Evolutionary conservation across 148 eudicot species (phyloP), one percentile per base, ranked within the genome.

Genomic region (Rhododendron mucronatum): DNA sequence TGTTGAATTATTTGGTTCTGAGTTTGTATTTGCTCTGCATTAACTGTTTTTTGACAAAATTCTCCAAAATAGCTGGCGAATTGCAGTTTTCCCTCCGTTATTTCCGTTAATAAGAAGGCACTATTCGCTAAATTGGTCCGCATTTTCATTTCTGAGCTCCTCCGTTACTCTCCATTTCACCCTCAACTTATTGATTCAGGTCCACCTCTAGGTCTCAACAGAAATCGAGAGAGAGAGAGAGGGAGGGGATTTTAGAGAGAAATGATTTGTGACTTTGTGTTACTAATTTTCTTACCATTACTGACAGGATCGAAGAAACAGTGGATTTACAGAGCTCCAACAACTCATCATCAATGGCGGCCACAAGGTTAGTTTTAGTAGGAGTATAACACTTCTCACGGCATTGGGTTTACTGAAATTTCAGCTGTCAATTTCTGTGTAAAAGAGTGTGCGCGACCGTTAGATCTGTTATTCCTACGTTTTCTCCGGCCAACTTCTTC

Each of bases 261-360:
- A 16, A n/a, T 0, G 4, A 37, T 55, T 55, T 6, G 18, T 55
- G 21, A 67, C 30, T 5, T 30, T 50, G 47, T 7, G 11, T 37
- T 11, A 0, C 3, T 15, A 55, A 15, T 0, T 55, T 8, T 20
- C n/a, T 13, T 81, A 0, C 9, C 45, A 0, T 41, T 30, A 3
- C 55, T 23, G 45, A 71, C 86, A 87, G 89, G 51, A 87, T 20
- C 9, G 55, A 33, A 13, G 89, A 84, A 74, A 51, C 78, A 4
- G 59, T 39, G 80, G 13, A 67, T 67, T 88, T 88, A 78, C 90
- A 86, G 88, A 90, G 90, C 90, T 86, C 87, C 3, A 84, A 50
- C 23, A 79, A 82, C 88, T 88, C 90, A 84, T 88, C 90, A 84
- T 80, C 90, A 88, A 90, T 88, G 90, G 90, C 87, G 85, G 87